Evolutionary conservation across 345 rosid genomes (phyloP).

Genomic region (Hevea brasiliensis): DNA sequence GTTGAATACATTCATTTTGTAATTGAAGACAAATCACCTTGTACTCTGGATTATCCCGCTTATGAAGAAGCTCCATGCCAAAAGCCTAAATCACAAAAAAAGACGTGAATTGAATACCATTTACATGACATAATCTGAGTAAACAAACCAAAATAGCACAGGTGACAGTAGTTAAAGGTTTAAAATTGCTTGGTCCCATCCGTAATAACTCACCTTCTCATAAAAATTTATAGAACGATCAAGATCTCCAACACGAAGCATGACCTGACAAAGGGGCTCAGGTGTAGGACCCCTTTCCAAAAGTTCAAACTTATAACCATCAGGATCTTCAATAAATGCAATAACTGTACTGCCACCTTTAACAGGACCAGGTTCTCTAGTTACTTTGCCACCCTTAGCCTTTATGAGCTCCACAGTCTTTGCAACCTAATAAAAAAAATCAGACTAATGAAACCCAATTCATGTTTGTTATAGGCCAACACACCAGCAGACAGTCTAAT

Average conservation of each 20-base stretch:
- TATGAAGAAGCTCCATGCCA: constrained; percentile 97
- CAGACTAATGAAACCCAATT: not conserved
- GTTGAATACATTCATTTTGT: not conserved
- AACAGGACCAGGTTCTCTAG: constrained; percentile 91
- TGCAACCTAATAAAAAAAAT: constrained; percentile 53
- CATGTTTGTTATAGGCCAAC: not conserved
- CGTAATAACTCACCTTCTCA: constrained; percentile 62
- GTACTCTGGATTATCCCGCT: constrained; percentile 85
- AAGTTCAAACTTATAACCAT: constrained; percentile 96
- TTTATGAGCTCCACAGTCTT: constrained; percentile 84
- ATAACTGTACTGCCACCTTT: constrained; percentile 89
- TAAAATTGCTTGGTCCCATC: not conserved
- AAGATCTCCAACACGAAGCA: constrained; percentile 99
- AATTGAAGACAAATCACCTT: constrained; percentile 51
- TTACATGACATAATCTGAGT: constrained; percentile 2
- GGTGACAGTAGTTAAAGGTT: not conserved
- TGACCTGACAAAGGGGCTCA: constrained; percentile 97
- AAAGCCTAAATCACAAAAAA: constrained; percentile 58
- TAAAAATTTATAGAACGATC: constrained; percentile 85
- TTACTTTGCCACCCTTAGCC: constrained; percentile 90
- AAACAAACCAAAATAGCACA: constrained; percentile 4
- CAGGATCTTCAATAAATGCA: constrained; percentile 95
- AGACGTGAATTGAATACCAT: constrained; percentile 7
- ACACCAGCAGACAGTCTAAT: not conserved
- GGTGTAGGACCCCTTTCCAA: constrained; percentile 97